Evolutionary conservation across 2,329 filamentous ascomycete species (phyloP), one percentile per base, ranked within the genome.

Genomic region (Aaosphaeria pasadenensis): DNA sequence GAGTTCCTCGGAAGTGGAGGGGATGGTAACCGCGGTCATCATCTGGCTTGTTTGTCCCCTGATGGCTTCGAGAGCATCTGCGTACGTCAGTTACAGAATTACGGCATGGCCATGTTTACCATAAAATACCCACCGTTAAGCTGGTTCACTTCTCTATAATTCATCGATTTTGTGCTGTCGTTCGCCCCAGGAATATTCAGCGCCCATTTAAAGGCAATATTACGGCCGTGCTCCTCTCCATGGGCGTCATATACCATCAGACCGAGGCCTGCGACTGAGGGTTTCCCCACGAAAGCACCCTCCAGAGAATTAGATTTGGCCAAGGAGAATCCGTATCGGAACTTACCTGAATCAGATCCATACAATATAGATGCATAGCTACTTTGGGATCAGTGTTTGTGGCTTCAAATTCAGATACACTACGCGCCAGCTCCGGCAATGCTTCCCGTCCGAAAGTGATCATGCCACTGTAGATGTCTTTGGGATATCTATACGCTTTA

Each of bases 201-300:
- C 5, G 57, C 60, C 59, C 58, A 65, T 7, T 57, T 62, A 42
- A 69, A 70, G 2, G 54, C 60, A 38, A 53, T 48, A 7, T 42
- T 45, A 6, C 63, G 52, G 3, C 57, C 65, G 43, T 68, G 65
- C 36, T 55, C 55, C 44, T 65, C 60, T 4, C 66, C 65, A 42
- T 60, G 46, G 11, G 64, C 58, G 51, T 69, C 66, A 45, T 60
- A 63, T 5, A 65, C 48, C 39, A 64, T 51, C n/a, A 67, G 46
- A 1, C 47, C 49, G 7, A 69, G 51, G 7, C 52, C 51, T 1
- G 52, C 60, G 51, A 52, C 59, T 48, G 5, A 39, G 6, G 45
- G 42, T 29, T 55, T 46, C 1, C 47, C 50, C n/a, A 51, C 58
- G 40, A 54, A 48, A 49, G 13, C 59, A 42, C 29, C 62, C 52